These are phyloP conservation scores for Canariomyces notabilis DNA, from an alignment of 2,329 filamentous ascomycete genomes.

Conservation along the genomic window DNA sequence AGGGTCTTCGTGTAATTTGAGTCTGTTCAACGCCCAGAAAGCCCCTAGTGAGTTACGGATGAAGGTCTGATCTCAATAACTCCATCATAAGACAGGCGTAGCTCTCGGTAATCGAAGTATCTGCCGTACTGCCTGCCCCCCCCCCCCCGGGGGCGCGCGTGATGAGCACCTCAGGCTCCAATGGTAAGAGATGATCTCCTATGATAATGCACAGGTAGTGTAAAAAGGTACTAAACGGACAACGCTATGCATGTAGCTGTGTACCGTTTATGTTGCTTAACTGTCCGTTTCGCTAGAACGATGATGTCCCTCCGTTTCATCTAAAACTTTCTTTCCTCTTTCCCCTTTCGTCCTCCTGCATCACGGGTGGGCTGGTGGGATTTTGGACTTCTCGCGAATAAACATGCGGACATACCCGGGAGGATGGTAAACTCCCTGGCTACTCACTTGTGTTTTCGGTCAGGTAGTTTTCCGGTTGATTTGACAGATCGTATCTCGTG, in stretches of 20 bases:
- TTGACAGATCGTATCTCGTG: not conserved
- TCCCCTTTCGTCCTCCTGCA: slow-evolving; percentile 15
- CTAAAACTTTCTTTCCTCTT: not conserved
- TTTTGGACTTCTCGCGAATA: not conserved
- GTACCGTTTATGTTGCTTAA: not conserved
- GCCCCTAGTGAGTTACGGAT: no score
- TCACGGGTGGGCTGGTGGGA: not conserved
- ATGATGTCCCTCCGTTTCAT: slow-evolving; percentile 4
- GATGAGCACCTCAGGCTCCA: no score
- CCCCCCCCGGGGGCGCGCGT: no score
- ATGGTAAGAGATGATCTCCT: no score
- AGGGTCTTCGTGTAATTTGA: no score
- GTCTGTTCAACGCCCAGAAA: no score
- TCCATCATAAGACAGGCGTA: no score
- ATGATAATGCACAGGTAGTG: no score
- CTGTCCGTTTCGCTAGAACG: not conserved
- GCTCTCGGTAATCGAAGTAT: no score
- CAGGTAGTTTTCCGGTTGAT: not conserved
- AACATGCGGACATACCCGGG: not conserved
- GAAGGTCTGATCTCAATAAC: no score
- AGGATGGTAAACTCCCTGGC: not conserved
- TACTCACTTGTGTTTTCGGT: not conserved
- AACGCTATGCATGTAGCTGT: not conserved
- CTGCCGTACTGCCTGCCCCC: no score
- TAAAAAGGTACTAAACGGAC: no score